A percentile compares a stretch with the other conserved stretches of the same genome.
Conservation (phyloP, 2,329 filamentous ascomycete genomes). For the Cryoendolithus antarcticus region DNA sequence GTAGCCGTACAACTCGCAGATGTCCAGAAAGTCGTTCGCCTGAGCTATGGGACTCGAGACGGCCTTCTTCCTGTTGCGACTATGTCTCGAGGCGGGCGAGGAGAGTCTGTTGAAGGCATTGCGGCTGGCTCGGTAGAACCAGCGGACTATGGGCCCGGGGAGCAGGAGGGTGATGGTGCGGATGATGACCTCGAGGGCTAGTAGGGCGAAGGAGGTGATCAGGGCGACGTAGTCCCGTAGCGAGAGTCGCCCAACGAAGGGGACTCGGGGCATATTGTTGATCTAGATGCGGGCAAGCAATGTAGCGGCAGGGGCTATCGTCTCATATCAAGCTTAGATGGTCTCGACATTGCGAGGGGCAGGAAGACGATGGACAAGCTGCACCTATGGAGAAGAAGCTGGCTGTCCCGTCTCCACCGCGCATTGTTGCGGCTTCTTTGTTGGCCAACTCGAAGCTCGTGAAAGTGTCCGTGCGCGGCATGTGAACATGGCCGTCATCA, state of each 20-base stretch:
- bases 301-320: too few species aligned
- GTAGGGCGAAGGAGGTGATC: slow-evolving; percentile 67
- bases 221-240: slow-evolving; percentile 75
- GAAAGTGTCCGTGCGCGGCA: too few species aligned
- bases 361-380: too few species aligned
- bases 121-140: slow-evolving; percentile 74
- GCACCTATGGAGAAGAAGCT: too few species aligned
- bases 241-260: slow-evolving; percentile 49
- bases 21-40: slow-evolving; percentile 81
- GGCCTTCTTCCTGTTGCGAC: slow-evolving; percentile 52
- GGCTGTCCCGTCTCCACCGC: too few species aligned
- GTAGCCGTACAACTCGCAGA: slow-evolving; percentile 87
- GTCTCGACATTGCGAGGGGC: too few species aligned
- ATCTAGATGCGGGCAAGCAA: too few species aligned
- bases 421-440: too few species aligned
- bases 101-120: slow-evolving; percentile 69
- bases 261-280: slow-evolving; percentile 42
- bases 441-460: too few species aligned
- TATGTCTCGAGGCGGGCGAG: slow-evolving; percentile 55
- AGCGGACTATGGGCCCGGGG: slow-evolving; percentile 65
- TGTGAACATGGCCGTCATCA: too few species aligned
- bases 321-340: too few species aligned
- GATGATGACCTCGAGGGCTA: slow-evolving; percentile 70
- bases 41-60: slow-evolving; percentile 54
- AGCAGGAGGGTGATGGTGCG: slow-evolving; percentile 78